These are phyloP conservation scores for Populus hybrid DNA, from an alignment of 441 rosid genomes.

Conservation along the genomic window DNA sequence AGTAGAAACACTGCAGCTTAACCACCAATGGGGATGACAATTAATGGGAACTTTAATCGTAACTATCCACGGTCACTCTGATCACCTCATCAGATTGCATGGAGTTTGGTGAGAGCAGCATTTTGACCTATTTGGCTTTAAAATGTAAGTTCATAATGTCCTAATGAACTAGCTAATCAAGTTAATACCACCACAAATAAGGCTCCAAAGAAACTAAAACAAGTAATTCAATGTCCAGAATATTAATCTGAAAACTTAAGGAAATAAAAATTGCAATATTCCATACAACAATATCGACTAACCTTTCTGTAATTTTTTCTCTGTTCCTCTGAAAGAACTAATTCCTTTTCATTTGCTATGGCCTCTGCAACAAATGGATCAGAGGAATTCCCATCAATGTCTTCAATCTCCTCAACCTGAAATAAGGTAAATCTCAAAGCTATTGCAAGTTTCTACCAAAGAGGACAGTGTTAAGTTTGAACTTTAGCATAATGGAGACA, in stretches of 20 bases:
- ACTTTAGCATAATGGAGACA: neutral
- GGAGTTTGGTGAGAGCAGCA: neutral
- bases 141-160: neutral
- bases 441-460: constrained; percentile 1
- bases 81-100: neutral
- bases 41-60: neutral
- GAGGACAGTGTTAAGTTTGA: neutral
- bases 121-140: neutral
- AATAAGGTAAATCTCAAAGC: constrained; percentile 14
- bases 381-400: constrained; percentile 62
- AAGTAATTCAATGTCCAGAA: constrained; percentile 16
- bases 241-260: constrained; percentile 11
- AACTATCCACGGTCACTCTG: neutral
- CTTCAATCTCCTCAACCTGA: constrained; percentile 99
- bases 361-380: constrained; percentile 90
- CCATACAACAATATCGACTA: constrained; percentile 20
- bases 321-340: constrained; percentile 79
- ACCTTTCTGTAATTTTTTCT: constrained; percentile 80
- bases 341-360: constrained; percentile 74
- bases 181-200: neutral
- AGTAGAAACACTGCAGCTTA: neutral
- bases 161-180: neutral
- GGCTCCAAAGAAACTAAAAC: neutral
- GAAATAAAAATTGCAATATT: constrained; percentile 2
- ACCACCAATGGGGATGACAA: neutral